A percentile compares a stretch with the other conserved stretches of the same genome.
Conservation (phyloP, 345 rosid species). For the Euphorbia tirucalli region DNA sequence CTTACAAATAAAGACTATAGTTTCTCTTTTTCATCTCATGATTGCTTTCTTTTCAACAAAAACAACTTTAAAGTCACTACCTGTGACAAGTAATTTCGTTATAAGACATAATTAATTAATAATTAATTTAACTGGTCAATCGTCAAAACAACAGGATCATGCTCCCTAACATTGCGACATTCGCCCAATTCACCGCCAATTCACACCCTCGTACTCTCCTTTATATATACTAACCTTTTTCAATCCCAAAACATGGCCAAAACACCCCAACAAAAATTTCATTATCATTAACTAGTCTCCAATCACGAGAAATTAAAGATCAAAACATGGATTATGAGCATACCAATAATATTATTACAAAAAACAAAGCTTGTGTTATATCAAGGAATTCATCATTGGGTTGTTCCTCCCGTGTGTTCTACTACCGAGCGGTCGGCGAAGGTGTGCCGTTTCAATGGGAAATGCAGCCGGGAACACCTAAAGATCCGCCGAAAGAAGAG, state of each 20-base stretch:
- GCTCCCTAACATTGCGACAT: conserved; percentile 25
- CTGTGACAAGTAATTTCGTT: conserved; percentile 19
- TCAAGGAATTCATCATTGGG: conserved; percentile 36
- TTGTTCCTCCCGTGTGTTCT: conserved; percentile 27
- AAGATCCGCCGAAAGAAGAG: conserved; percentile 13
- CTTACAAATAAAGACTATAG: conserved; percentile 36
- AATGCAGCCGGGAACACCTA: conserved; percentile 25
- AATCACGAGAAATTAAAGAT: not conserved
- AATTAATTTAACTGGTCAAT: not conserved
- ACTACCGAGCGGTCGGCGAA: conserved; percentile 19
- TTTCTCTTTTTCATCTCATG: not conserved
- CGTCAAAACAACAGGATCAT: conserved; percentile 24
- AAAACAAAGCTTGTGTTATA: conserved; percentile 26
- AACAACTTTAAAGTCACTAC: conserved; percentile 19
- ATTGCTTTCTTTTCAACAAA: conserved; percentile 25
- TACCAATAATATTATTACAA: not conserved
- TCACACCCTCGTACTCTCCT: not conserved
- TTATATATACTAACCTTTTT: not conserved
- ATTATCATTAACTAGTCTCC: not conserved
- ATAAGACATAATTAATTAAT: not conserved
- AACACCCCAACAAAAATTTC: not conserved
- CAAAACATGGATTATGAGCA: conserved; percentile 33
- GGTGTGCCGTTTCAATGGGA: conserved; percentile 39
- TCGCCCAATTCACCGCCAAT: conserved; percentile 24
- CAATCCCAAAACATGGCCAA: not conserved